These are phyloP conservation scores for Vigna angularis DNA, from an alignment of 306 rosid genomes.

Conservation along the genomic window DNA sequence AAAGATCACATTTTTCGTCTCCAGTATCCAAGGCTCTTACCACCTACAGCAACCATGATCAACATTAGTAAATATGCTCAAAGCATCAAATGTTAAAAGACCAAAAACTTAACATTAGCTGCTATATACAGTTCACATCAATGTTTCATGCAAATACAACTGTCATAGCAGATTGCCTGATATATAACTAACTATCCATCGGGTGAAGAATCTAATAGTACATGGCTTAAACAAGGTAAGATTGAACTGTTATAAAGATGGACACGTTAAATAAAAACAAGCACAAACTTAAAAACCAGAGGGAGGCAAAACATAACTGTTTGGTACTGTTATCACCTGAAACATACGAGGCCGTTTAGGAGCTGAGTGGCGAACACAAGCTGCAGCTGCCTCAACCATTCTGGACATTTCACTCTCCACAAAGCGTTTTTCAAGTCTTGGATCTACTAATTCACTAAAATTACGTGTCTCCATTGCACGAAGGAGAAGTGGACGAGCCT, in stretches of 20 bases:
- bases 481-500: constrained; percentile 90
- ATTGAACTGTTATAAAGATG: background rate
- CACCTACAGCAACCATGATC: constrained; percentile 56
- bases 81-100: background rate
- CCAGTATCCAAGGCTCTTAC: constrained; percentile 83
- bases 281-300: background rate
- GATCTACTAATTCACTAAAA: constrained; percentile 63
- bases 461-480: constrained; percentile 74
- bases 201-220: background rate
- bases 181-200: background rate
- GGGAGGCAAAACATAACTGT: background rate
- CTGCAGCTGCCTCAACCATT: constrained; percentile 95
- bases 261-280: background rate
- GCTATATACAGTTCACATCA: background rate
- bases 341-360: constrained; percentile 89
- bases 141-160: background rate
- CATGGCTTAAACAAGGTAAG: constrained; percentile 3
- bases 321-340: constrained; percentile 66
- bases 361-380: constrained; percentile 93
- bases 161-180: background rate
- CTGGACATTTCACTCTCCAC: constrained; percentile 83
- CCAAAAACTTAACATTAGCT: background rate
- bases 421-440: constrained; percentile 66
- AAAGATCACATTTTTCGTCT: constrained; percentile 69
- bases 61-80: constrained; percentile 1